A percentile compares a stretch with the other conserved stretches of the same genome.
Evolutionary conservation across 176 grass and related monocot genomes (phyloP).

Genomic region (Hyparrhenia diplandra): DNA sequence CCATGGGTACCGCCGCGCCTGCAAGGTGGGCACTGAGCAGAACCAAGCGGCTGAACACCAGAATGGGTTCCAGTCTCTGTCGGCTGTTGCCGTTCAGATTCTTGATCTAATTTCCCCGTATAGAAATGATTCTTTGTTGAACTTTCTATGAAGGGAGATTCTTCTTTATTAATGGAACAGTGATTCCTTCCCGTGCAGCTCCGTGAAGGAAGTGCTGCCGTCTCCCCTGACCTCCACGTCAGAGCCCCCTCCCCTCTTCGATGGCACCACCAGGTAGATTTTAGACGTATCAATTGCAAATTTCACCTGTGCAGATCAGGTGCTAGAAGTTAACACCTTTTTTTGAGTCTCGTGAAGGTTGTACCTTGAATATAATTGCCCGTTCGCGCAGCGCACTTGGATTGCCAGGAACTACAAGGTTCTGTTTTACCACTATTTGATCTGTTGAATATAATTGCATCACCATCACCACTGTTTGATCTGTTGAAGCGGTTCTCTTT

Average conservation of each 20-base stretch:
- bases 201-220: slow-evolving; percentile 48
- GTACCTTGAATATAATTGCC: slow-evolving; percentile 68
- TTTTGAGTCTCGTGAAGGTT: slow-evolving; percentile 38
- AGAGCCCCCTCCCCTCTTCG: slow-evolving; percentile 62
- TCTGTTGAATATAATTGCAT: too few relatives aligned
- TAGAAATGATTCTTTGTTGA: neutral
- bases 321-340: neutral
- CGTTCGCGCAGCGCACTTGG: slow-evolving; percentile 79
- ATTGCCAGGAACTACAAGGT: slow-evolving; percentile 87
- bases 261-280: slow-evolving; percentile 70
- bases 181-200: slow-evolving; percentile 10
- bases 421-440: too few relatives aligned
- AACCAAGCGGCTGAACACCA: neutral
- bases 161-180: neutral
- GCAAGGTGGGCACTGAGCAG: slow-evolving; percentile 21
- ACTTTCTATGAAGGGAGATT: neutral
- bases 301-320: neutral
- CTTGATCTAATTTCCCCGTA: neutral
- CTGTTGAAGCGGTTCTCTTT: neutral
- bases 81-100: neutral
- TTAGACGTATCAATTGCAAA: neutral
- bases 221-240: slow-evolving; percentile 51
- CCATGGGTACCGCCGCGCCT: slow-evolving; percentile 33
- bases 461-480: neutral
- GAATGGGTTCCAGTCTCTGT: neutral